Conservation (phyloP, 2,329 filamentous ascomycete species). For the Apiospora malaysiana region DNA sequence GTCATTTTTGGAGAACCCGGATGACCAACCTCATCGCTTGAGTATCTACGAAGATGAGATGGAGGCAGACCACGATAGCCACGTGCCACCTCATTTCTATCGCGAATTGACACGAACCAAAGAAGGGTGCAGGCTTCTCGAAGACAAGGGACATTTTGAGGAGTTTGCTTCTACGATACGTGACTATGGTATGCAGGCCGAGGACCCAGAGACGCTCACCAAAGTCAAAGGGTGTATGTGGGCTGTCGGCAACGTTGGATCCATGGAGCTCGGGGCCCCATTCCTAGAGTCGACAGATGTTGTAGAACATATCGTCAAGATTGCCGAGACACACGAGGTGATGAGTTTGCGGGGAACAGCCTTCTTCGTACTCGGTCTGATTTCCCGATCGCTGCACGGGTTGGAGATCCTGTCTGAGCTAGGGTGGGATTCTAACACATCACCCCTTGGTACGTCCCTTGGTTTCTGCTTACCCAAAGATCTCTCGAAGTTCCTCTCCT, state of each 20-base stretch:
- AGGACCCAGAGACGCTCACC: conserved; percentile 83
- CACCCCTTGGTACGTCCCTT: conserved; percentile 79
- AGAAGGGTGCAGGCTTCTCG: conserved; percentile 88
- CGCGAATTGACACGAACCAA: conserved; percentile 89
- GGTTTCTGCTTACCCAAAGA: conserved; percentile 87
- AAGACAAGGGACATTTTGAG: conserved; percentile 94
- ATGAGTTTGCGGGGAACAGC: conserved; percentile 94
- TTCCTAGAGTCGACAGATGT: conserved; percentile 92
- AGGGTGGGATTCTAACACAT: conserved; percentile 93
- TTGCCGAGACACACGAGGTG: conserved; percentile 86
- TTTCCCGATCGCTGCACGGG: conserved; percentile 89
- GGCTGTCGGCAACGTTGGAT: conserved; percentile 97
- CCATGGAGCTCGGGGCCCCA: conserved; percentile 94
- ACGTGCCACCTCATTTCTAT: conserved; percentile 97
- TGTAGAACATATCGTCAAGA: conserved; percentile 83
- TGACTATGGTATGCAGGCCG: conserved; percentile 82
- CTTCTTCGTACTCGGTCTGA: conserved; percentile 92
- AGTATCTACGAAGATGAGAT: conserved; percentile 64
- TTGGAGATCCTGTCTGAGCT: conserved; percentile 88
- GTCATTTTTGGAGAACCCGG: conserved; percentile 73
- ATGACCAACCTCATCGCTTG: conserved; percentile 62
- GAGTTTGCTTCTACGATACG: conserved; percentile 90
- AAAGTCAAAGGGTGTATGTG: conserved; percentile 97
- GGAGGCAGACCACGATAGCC: conserved; percentile 60
- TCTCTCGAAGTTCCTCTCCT: conserved; percentile 78